Evolutionary conservation across 331 rosid genomes (phyloP).

Genomic region (Malus hybrid): DNA sequence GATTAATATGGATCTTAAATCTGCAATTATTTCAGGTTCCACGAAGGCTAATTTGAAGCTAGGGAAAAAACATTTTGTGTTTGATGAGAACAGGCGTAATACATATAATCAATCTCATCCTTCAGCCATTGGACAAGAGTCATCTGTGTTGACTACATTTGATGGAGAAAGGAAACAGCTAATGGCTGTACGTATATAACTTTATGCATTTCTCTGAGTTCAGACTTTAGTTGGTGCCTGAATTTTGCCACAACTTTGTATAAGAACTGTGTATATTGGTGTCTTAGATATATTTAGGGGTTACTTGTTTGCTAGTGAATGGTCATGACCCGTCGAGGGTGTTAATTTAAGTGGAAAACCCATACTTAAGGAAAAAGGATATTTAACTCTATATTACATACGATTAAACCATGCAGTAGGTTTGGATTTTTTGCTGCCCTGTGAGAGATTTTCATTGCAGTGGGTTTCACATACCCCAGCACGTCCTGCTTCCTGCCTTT

Average conservation of each 20-base stretch:
- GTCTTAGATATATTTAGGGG: background rate
- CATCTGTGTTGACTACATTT: constrained; percentile 49
- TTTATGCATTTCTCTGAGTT: background rate
- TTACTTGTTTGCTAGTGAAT: background rate
- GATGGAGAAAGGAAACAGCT: constrained; percentile 47
- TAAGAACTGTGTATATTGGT: background rate
- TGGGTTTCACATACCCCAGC: background rate
- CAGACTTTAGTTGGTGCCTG: background rate
- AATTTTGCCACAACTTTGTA: background rate
- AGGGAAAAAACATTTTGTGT: constrained; percentile 37
- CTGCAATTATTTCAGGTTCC: constrained; percentile 27
- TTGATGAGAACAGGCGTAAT: constrained; percentile 52
- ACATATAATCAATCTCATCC: constrained; percentile 33
- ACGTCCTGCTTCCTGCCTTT: background rate
- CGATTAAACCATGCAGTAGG: background rate
- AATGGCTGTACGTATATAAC: constrained; percentile 44
- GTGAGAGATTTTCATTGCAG: background rate
- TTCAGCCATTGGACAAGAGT: constrained; percentile 29
- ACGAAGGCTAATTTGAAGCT: constrained; percentile 30
- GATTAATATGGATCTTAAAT: background rate
- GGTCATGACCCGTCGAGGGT: background rate
- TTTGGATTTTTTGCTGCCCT: background rate
- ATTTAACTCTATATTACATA: background rate
- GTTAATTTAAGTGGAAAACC: background rate
- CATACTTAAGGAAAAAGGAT: background rate